A percentile compares a stretch with the other conserved stretches of the same genome.
Evolutionary conservation across 1,284 basidiomycete species (phyloP).

Genomic region (Cryptococcus deneoformans): DNA sequence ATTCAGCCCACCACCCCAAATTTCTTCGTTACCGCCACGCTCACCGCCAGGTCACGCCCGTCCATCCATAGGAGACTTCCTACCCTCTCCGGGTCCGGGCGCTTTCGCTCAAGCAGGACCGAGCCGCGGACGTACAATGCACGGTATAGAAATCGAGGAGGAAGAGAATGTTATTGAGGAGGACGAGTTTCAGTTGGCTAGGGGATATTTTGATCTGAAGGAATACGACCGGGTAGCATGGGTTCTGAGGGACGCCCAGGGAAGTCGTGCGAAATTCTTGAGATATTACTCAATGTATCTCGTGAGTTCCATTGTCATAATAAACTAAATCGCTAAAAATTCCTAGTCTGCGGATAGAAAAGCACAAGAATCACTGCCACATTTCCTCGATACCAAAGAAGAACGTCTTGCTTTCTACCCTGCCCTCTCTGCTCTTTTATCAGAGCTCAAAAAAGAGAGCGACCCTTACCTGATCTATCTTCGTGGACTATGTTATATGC

Average conservation of each 20-base stretch:
- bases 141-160: slow-evolving; percentile 53
- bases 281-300: slow-evolving; percentile 78
- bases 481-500: slow-evolving; percentile 77
- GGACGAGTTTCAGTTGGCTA: slow-evolving; percentile 64
- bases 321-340: neutral
- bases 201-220: slow-evolving; percentile 70
- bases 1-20: slow-evolving; percentile 40
- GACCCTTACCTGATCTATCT: slow-evolving; percentile 87
- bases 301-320: slow-evolving; percentile 55
- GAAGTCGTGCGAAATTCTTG: slow-evolving; percentile 73
- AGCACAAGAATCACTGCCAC: slow-evolving; percentile 49
- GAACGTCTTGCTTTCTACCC: slow-evolving; percentile 63
- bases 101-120: slow-evolving; percentile 29
- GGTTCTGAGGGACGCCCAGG: slow-evolving; percentile 61
- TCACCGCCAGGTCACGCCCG: slow-evolving; percentile 20
- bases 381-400: slow-evolving; percentile 61
- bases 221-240: slow-evolving; percentile 75
- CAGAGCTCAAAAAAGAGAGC: slow-evolving; percentile 57
- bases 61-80: slow-evolving; percentile 37
- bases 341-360: slow-evolving; percentile 47
- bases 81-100: slow-evolving; percentile 29
- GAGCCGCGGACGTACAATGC: slow-evolving; percentile 22
- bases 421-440: slow-evolving; percentile 61
- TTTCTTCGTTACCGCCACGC: slow-evolving; percentile 13
- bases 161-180: slow-evolving; percentile 62